These are phyloP conservation scores for Paraphoma sp. DNA, from an alignment of 2,329 filamentous ascomycete species.

Conservation along the genomic window DNA sequence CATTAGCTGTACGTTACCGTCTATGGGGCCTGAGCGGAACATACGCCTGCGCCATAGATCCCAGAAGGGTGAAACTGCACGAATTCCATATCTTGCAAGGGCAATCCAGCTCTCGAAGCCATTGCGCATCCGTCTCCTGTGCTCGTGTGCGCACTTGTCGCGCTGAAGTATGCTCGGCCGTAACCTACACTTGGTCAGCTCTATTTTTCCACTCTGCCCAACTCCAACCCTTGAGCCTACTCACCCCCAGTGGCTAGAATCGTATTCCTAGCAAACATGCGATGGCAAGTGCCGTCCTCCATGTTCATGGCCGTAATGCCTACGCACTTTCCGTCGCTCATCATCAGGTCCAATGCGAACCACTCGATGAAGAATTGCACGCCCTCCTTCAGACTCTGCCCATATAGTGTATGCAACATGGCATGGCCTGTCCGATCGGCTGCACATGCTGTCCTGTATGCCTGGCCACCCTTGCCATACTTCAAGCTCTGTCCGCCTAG, in stretches of 20 bases:
- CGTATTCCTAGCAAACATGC: constrained; percentile 57
- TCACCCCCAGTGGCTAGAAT: constrained; percentile 56
- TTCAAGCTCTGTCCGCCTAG: constrained; percentile 56
- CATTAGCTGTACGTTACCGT: not conserved
- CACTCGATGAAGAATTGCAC: constrained; percentile 60
- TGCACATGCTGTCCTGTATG: constrained; percentile 55
- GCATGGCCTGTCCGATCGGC: constrained; percentile 59
- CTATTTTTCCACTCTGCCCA: not conserved
- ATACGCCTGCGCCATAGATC: constrained; percentile 58
- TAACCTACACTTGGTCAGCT: constrained; percentile 43
- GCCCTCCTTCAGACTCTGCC: constrained; percentile 56
- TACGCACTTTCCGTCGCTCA: constrained; percentile 56
- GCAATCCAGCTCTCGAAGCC: constrained; percentile 56
- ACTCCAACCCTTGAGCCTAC: not conserved
- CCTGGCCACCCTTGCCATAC: constrained; percentile 58
- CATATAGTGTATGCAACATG: constrained; percentile 59
- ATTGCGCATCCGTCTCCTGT: constrained; percentile 60
- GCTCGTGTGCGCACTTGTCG: constrained; percentile 57
- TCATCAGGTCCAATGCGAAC: constrained; percentile 58
- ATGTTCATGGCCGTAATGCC: constrained; percentile 56
- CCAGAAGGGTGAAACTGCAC: constrained; percentile 60
- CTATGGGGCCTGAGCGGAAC: not conserved
- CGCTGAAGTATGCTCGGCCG: constrained; percentile 59
- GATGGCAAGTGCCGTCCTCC: constrained; percentile 58
- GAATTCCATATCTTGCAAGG: constrained; percentile 60